Evolutionary conservation across 805 yeast genomes (phyloP).

Genomic region (Metschnikowia matae): DNA sequence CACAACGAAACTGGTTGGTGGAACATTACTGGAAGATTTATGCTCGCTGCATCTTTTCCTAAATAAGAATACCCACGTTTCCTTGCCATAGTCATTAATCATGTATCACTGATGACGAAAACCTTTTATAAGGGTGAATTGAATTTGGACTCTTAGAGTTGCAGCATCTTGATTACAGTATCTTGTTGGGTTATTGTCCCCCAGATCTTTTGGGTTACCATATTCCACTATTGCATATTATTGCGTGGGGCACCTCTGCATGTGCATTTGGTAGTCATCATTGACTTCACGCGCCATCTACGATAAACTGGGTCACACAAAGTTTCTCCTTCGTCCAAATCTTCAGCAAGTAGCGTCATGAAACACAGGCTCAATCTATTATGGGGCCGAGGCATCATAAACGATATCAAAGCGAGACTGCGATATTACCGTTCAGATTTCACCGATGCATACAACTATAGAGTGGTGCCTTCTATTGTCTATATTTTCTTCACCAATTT

Average conservation of each 20-base stretch:
- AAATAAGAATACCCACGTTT: not conserved
- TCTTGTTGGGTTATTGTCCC: not conserved
- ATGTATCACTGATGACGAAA: not conserved
- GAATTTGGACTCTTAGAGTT: not conserved
- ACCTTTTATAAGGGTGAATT: not conserved
- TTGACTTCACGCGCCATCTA: not conserved
- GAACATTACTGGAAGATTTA: not conserved
- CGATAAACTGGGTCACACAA: not conserved
- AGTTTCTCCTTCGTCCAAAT: not conserved
- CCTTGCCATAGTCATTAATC: not conserved
- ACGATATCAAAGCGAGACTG: constrained; percentile 47
- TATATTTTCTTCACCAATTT: constrained; percentile 87
- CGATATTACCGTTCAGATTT: constrained; percentile 79
- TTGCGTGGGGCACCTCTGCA: not conserved
- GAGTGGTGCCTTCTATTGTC: constrained; percentile 81
- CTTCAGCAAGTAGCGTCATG: not conserved
- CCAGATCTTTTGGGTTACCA: not conserved
- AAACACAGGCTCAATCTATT: not conserved
- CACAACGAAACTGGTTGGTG: not conserved
- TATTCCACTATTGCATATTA: not conserved
- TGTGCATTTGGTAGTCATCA: not conserved
- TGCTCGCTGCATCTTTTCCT: not conserved
- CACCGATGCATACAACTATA: constrained; percentile 75
- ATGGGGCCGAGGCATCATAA: constrained; percentile 48
- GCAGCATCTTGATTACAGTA: too few species aligned